Evolutionary conservation across 1,139 yeast genomes (phyloP).

Genomic region (Suzukiozyma palmioleophila): DNA sequence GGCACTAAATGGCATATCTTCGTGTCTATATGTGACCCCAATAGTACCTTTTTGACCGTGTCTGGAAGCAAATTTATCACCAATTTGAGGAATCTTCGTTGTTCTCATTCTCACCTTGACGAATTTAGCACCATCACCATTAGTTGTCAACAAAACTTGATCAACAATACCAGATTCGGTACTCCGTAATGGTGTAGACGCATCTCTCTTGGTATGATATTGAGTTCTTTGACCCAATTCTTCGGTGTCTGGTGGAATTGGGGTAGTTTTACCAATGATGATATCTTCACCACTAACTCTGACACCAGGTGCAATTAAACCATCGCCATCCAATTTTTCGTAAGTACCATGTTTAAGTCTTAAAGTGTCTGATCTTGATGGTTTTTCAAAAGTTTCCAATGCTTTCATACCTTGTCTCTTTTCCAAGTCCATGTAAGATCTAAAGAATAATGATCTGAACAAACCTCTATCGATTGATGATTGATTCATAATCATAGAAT

Average conservation of each 20-base stretch:
- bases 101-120: conserved; percentile 99
- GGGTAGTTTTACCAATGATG: conserved; percentile 97
- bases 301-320: conserved; percentile 95
- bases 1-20: conserved; percentile 97
- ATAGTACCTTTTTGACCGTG: conserved; percentile 99
- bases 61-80: conserved; percentile 92
- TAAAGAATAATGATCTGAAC: conserved; percentile 90
- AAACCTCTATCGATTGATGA: conserved; percentile 95
- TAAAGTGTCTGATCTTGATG: conserved; percentile 89
- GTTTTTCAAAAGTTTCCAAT: conserved; percentile 93
- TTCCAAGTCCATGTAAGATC: conserved; percentile 98
- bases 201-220: conserved; percentile 97
- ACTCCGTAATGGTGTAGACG: conserved; percentile 93
- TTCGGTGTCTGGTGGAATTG: conserved; percentile 96
- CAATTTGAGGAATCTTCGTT: conserved; percentile 96
- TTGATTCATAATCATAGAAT: conserved; percentile 99
- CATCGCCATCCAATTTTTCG: conserved; percentile 97
- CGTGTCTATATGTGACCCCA: conserved; percentile 97
- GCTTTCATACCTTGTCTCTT: conserved; percentile 98
- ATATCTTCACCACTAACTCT: conserved; percentile 98
- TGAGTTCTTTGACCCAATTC: conserved; percentile 98
- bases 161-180: conserved; percentile 98
- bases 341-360: conserved; percentile 97
- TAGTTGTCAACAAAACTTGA: conserved; percentile 92
- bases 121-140: conserved; percentile 95